Percentiles rank a stretch among this genome's conserved stretches.
These are phyloP conservation scores for Trichoderma polysporum DNA, from an alignment of 2,329 filamentous ascomycete genomes.

Conservation along the genomic window DNA sequence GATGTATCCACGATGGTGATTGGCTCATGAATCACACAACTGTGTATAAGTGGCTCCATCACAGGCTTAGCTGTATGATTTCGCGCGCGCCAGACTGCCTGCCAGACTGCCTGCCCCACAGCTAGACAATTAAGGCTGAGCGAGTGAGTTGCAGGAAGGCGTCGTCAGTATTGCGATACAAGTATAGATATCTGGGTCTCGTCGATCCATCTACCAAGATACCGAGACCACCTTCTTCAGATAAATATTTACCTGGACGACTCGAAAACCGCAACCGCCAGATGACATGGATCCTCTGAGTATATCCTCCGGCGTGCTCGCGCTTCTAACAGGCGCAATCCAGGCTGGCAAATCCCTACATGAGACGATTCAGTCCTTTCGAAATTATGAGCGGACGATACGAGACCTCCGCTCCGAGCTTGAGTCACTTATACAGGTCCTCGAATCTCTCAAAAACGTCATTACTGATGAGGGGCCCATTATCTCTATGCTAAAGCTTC, in stretches of 20 bases:
- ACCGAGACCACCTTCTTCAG: neutral
- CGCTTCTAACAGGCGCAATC: constrained; percentile 22
- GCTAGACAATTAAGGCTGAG: neutral
- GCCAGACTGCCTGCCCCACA: neutral
- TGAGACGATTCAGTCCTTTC: constrained; percentile 25
- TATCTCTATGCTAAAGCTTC: constrained; percentile 29
- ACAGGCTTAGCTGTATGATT: neutral
- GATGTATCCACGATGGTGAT: neutral
- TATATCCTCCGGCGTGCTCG: constrained; percentile 16
- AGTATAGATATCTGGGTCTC: neutral
- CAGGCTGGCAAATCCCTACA: constrained; percentile 26
- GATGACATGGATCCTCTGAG: constrained; percentile 4
- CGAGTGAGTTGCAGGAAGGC: neutral
- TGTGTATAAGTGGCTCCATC: neutral
- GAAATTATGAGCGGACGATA: constrained; percentile 21
- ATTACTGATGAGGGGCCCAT: constrained; percentile 15
- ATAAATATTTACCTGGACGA: neutral
- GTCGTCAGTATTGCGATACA: neutral
- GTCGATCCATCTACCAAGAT: neutral
- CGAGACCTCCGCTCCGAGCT: constrained; percentile 22
- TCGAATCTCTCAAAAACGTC: constrained; percentile 5
- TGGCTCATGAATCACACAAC: neutral
- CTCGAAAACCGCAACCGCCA: neutral
- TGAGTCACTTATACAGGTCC: constrained; percentile 6
- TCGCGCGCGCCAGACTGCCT: neutral